A percentile compares a stretch with the other conserved stretches of the same genome.
phyloP scores from a whole-genome alignment of 1,284 basidiomycete species.

The Ustilago lituana region DNA sequence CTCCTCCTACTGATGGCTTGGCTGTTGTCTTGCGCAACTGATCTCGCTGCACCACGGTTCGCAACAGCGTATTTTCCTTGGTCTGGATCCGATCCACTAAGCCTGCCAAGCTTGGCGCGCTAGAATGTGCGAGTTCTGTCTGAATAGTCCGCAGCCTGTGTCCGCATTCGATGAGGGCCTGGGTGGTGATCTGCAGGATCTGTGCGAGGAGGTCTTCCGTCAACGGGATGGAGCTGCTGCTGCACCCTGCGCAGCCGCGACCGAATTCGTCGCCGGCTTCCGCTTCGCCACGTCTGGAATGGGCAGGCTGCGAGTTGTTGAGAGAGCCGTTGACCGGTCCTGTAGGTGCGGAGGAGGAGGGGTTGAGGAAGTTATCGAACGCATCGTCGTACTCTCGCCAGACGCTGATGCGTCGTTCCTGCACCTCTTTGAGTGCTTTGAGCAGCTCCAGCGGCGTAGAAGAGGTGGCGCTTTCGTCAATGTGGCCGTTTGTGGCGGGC shows the following conservation, averaged over 20 bases:
- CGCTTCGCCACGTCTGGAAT: background rate
- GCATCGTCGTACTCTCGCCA: slow-evolving; percentile 60
- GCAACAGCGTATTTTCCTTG: slow-evolving; percentile 38
- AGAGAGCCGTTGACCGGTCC: slow-evolving; percentile 22
- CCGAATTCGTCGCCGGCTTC: background rate
- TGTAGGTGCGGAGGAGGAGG: background rate
- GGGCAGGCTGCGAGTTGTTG: slow-evolving; percentile 3
- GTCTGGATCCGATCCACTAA: slow-evolving; percentile 39
- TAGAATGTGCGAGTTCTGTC: slow-evolving; percentile 35
- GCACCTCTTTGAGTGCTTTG: slow-evolving; percentile 47
- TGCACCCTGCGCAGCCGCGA: slow-evolving; percentile 26
- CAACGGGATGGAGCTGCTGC: slow-evolving; percentile 24
- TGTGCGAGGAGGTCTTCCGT: slow-evolving; percentile 34
- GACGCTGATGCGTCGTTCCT: slow-evolving; percentile 44
- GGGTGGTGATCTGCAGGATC: slow-evolving; percentile 52
- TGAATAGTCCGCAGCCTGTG: slow-evolving; percentile 42
- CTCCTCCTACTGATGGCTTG: slow-evolving; percentile 1
- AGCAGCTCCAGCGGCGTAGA: slow-evolving; percentile 36
- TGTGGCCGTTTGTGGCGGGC: no score
- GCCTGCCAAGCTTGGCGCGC: slow-evolving; percentile 11
- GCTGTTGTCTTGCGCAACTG: slow-evolving; percentile 27
- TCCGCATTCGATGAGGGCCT: slow-evolving; percentile 48
- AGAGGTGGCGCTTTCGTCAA: background rate
- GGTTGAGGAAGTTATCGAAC: slow-evolving; percentile 28
- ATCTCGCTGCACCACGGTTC: slow-evolving; percentile 38